Percentiles rank a stretch among this genome's conserved stretches.
These are phyloP conservation scores for Chrysoporthe austroafricana DNA, from an alignment of 2,329 filamentous ascomycete species.

Conservation along the genomic window DNA sequence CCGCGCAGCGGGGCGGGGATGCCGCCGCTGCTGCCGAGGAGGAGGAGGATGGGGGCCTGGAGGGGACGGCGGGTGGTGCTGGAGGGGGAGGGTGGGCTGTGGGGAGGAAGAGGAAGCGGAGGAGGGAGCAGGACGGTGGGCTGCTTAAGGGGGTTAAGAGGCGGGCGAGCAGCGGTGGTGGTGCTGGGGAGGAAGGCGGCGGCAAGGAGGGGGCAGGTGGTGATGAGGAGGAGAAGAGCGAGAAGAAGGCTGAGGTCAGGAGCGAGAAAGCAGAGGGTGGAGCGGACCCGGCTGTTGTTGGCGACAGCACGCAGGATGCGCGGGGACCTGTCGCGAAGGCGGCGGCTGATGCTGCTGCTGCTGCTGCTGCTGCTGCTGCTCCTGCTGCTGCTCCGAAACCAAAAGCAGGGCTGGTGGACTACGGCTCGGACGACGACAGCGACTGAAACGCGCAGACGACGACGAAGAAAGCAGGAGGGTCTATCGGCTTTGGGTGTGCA, in stretches of 20 bases:
- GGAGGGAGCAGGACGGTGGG: slow-evolving; percentile 24
- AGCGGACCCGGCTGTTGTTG: slow-evolving; percentile 2
- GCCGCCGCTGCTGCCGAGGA: slow-evolving; percentile 19
- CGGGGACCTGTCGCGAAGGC: slow-evolving; percentile 35
- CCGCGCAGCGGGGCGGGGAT: slow-evolving; percentile 46
- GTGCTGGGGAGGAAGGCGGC: not conserved
- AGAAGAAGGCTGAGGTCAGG: slow-evolving; percentile 3
- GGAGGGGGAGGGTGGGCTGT: slow-evolving; percentile 16
- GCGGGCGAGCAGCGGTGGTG: slow-evolving; percentile 17
- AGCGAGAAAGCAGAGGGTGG: not conserved
- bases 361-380: slow-evolving; percentile 13
- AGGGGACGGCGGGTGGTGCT: not conserved
- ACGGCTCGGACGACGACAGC: slow-evolving; percentile 60
- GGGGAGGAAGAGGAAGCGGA: slow-evolving; percentile 22
- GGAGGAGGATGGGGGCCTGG: slow-evolving; percentile 15
- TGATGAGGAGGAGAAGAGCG: slow-evolving; percentile 13
- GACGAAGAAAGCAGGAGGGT: not conserved
- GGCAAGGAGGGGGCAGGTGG: slow-evolving; percentile 23
- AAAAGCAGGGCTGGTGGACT: slow-evolving; percentile 53
- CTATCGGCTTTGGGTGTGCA: too few relatives aligned
- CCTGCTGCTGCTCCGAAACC: slow-evolving; percentile 32
- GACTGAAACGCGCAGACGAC: slow-evolving; percentile 27
- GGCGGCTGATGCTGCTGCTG: slow-evolving; percentile 13
- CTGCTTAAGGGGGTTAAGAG: slow-evolving; percentile 31
- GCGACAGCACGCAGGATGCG: not conserved